Base-by-base conservation (phyloP, 176 grass and related monocot species). In the Zoysia pacifica region DNA sequence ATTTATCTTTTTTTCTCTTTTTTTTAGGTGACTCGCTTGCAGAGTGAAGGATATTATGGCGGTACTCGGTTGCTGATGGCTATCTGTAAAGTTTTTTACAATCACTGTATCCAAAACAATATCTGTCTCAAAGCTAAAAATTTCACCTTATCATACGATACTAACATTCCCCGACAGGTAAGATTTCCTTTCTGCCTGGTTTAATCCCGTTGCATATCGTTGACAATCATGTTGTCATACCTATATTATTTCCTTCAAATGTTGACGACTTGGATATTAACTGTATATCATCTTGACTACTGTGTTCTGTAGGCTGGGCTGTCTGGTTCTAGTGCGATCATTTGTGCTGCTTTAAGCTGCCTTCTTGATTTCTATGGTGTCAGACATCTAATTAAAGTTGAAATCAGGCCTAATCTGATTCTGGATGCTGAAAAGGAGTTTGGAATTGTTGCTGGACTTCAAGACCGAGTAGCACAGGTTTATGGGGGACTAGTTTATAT, bases 151-250 rank as follows among this genome's bases (percentile, higher is more conserved):
- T 93, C 94, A 4, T 97, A 97, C 9, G 84, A 93, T 36, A 97
- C 94, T 56, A 88, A 97, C 70, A 97, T 93, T 65, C 94, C 91
- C 81, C 91, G 94, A 3, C 94, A 97, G 94, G 94, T 93, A 47
- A 3, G 11, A 64, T 65, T 40, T 20, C 35, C 18, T 73, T 10
- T 74, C 64, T 53, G 7, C 59, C 50, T 68, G 28, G 0, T 7
- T 62, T 39, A 38, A 5, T n/a, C 15, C 64, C 37, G 37, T 69
- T 20, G 3, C 9, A 44, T 16, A 54, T 70, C 58, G 16, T 16
- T 11, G 5, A 2, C 41, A 66, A 2, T 11, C 16, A 20, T 59
- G 38, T 11, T 70, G 1, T 71, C 67, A 35, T 50, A 39, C 35
- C 5, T 42, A 18, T 10, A 62, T 50, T 7, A 74, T 74, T 65